Evolutionary conservation across 345 rosid genomes (phyloP).

Genomic region (Raphanus sativus): DNA sequence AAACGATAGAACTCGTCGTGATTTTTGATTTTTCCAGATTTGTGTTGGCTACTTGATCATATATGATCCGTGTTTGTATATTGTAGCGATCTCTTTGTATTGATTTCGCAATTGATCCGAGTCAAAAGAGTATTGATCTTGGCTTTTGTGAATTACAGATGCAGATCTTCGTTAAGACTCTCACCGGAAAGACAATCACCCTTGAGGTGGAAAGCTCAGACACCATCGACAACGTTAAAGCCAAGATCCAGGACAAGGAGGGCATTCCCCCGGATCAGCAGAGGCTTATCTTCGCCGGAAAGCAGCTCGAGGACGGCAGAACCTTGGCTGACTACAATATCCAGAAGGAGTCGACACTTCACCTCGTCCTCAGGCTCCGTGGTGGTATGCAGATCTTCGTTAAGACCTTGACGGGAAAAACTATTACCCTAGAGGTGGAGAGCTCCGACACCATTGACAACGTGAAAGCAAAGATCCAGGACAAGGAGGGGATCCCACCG

Average conservation of each 20-base stretch:
- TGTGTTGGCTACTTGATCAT: background rate
- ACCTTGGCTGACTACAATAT: conserved; percentile 15
- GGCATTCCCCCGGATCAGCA: conserved; percentile 31
- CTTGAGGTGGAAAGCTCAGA: conserved; percentile 34
- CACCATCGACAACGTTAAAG: conserved; percentile 27
- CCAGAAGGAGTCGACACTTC: conserved; percentile 24
- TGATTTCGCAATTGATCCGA: background rate
- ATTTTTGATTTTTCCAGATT: background rate
- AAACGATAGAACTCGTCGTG: background rate
- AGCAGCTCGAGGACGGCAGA: conserved; percentile 12
- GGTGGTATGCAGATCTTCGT: conserved; percentile 38
- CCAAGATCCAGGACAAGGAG: conserved; percentile 24
- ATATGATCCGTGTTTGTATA: background rate
- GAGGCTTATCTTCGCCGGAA: conserved; percentile 29
- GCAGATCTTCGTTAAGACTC: conserved; percentile 41
- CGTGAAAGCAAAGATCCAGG: conserved; percentile 44
- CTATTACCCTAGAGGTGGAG: conserved; percentile 42
- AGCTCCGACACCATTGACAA: conserved; percentile 46
- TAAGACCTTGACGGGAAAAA: conserved; percentile 42
- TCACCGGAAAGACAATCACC: conserved; percentile 28
- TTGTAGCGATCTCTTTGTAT: background rate
- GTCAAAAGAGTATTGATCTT: background rate
- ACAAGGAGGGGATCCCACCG: conserved; percentile 43
- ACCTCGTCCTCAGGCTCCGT: conserved; percentile 24
- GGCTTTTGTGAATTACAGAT: conserved; percentile 17